Conservation (phyloP, 345 rosid genomes). For the Turnera subulata region DNA sequence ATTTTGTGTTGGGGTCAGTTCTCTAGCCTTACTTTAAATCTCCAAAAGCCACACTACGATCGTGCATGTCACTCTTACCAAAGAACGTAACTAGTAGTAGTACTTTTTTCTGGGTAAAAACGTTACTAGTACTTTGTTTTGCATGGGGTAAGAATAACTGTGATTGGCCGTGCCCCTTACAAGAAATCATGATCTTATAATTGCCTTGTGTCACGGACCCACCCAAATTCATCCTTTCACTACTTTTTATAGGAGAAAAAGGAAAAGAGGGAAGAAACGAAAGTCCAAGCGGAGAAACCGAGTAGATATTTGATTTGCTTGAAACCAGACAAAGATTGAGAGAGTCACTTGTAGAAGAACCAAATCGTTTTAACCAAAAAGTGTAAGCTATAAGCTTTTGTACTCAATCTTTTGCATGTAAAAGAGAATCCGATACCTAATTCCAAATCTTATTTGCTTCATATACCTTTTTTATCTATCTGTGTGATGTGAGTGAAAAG, state of each 20-base stretch:
- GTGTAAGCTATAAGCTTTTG: constrained; percentile 6
- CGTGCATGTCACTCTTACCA: constrained; percentile 51
- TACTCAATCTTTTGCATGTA: neutral
- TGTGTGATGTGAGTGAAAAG: neutral
- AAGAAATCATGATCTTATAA: constrained; percentile 79
- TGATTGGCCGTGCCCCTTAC: constrained; percentile 45
- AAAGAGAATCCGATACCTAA: constrained; percentile 34
- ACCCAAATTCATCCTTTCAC: constrained; percentile 21
- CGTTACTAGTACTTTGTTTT: constrained; percentile 1
- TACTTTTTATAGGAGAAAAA: constrained; percentile 14
- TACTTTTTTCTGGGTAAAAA: constrained; percentile 5
- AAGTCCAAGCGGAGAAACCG: constrained; percentile 10
- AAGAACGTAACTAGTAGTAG: too few relatives aligned
- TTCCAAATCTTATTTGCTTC: constrained; percentile 5
- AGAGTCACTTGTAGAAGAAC: neutral
- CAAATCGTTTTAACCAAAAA: constrained; percentile 4
- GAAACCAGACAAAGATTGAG: constrained; percentile 16
- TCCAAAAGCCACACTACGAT: constrained; percentile 8
- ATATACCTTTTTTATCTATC: neutral
- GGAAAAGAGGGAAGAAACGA: neutral
- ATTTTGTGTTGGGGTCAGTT: too few relatives aligned
- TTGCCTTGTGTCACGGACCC: constrained; percentile 45
- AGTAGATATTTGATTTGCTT: constrained; percentile 34
- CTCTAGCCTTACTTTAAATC: neutral
- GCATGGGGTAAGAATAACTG: constrained; percentile 46